phyloP scores from a whole-genome alignment of 2,329 filamentous ascomycete genomes.

The Apiospora hydei region DNA sequence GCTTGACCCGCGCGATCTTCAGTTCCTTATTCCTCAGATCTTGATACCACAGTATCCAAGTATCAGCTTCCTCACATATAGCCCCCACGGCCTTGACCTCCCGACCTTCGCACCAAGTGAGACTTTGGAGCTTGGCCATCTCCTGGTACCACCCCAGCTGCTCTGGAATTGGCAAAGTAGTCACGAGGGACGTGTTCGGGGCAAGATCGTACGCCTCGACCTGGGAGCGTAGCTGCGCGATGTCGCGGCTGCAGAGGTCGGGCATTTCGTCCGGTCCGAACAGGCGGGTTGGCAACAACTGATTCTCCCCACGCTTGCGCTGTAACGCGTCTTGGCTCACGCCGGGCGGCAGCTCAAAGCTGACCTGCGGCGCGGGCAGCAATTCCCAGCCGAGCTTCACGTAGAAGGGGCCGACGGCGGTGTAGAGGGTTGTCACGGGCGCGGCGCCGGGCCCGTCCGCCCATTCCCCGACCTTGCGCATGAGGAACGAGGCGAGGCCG shows the following conservation, averaged over 20 bases:
- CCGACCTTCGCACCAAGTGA: not conserved
- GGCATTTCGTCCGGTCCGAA: not conserved
- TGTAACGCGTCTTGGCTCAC: not conserved
- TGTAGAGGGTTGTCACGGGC: not conserved
- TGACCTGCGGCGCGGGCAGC: constrained; percentile 19
- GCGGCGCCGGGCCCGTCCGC: constrained; percentile 18
- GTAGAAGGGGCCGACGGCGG: constrained; percentile 1
- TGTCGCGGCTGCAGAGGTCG: constrained; percentile 9
- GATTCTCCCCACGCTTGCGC: not conserved
- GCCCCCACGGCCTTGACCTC: constrained; percentile 1
- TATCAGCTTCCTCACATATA: not conserved
- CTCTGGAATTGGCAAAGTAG: not conserved
- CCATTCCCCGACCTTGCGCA: constrained; percentile 10
- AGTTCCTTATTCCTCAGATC: not conserved
- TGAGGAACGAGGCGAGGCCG: constrained; percentile 20
- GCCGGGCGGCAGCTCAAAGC: not conserved
- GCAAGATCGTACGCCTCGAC: constrained; percentile 9
- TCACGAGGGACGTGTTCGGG: constrained; percentile 12
- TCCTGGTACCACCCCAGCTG: constrained; percentile 4
- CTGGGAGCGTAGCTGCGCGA: not conserved
- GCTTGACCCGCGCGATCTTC: constrained; percentile 10
- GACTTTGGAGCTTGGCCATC: not conserved
- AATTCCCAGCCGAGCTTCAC: constrained; percentile 14
- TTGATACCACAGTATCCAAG: constrained; percentile 11
- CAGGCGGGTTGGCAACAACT: not conserved